Evolutionary conservation across 106 monocot species (phyloP), one percentile per base, ranked within the genome.

Genomic region (Dactylorhiza incarnata): DNA sequence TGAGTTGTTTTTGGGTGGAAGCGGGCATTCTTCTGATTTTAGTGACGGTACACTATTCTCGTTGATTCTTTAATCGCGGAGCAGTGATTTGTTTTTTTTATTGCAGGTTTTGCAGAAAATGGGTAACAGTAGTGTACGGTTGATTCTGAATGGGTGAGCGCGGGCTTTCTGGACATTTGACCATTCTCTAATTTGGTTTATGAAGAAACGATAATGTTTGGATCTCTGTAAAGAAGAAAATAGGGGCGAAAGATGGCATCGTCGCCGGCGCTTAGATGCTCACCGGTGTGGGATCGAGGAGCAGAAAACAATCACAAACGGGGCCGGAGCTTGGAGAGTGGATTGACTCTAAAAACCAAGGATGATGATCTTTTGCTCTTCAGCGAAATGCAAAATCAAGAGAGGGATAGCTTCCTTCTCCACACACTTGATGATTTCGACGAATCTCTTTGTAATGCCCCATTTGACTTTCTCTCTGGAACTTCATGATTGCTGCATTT

Each of bases 311-410:
- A 47, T 23, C 97, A 86, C 73, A 92, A 77, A 80, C 79, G 94
- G 56, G 88, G 88, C 5, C 78, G 29, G 44, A 92, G 94, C 72
- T 80, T 94, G 47, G 88, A 92, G 75, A 83, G 82, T 45, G 74
- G 65, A 45, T 25, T 92, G 70, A 65, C 75, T 69, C 45, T 46
- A 17, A 89, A 84, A 78, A 54, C 75, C 17, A 92, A 84, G 67
- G 99, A 99, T 79, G 95, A 96, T 62, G 93, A 97, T 72, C 91
- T 99, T 48, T 54, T 69, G 0, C 74, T 99, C 53, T 99, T 99
- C 77, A 88, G 78, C 77, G 89, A 91, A 49, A 94, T 99, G 87
- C 85, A 92, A 56, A 88, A 52, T 75, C 81, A 48, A 65, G 99
- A 99, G 76, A 86, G 71, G 11, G 89, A 91, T 4, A 86, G 77